Evolutionary conservation across 208 protist genomes (phyloP), one percentile per base, ranked within the genome.

Genomic region (Wallacemonas sp.): DNA sequence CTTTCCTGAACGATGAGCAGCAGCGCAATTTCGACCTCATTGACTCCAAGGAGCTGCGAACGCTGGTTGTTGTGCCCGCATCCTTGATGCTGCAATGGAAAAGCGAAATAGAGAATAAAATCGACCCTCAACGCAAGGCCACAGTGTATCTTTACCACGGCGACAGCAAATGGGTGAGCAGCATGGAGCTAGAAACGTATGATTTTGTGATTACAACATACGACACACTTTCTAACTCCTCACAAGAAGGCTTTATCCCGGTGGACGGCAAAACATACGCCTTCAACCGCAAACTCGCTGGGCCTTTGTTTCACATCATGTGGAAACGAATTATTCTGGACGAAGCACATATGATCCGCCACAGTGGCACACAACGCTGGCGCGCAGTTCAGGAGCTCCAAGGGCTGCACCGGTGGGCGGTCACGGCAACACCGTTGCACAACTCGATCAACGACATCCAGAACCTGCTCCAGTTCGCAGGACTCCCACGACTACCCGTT

Each of bases 301-400:
- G 86, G 6, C 89, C 88, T 10, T 66, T 97, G 1, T 96, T 97
- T 76, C 79, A 91, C 53, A 60, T 95, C 1, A 53, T 79, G 32
- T 98, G 94, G 91, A 97, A 97, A 61, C 76, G 95, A 6, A 88
- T 98, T 22, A 94, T 98, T 63, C 69, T 98, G 2, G 97, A 98
- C 66, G 97, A 98, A 62, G 91, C 93, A 3, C 97, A 98, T 59
- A 95, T 96, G 74, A 87, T 97, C 61, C 90, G 94, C 26, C 91
- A 97, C 69, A 46, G 63, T 8, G 73, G 66, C n/a, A 98, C 95
- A 53, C 71, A 92, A 22, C 75, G 89, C 17, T 94, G 91, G 83
- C 71, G 85, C 5, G 93, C 90, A 1, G 67, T 95, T 6, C 80
- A 88, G 53, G 84, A 91, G 52, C 59, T 98, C 2, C 73, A 91